These are phyloP conservation scores for Backusella macrospora DNA, from an alignment of 192 early-diverging fungal species.

Conservation along the genomic window DNA sequence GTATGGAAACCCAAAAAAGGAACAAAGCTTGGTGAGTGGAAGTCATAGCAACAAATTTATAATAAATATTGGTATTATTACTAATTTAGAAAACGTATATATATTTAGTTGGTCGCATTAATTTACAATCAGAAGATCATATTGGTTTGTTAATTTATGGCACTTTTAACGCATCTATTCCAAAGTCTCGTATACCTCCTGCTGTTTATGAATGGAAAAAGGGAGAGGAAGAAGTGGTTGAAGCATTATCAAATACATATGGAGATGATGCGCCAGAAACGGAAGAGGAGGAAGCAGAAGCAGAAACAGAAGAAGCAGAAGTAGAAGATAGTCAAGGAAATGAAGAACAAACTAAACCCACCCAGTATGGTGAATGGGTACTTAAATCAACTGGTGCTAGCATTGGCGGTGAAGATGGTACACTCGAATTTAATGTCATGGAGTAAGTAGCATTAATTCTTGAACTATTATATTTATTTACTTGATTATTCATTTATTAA, in stretches of 20 bases:
- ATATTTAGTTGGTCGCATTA: slow-evolving; percentile 74
- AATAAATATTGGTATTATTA: not conserved
- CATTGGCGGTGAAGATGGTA: slow-evolving; percentile 63
- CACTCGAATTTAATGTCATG: slow-evolving; percentile 72
- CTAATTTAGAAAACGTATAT: too few relatives aligned
- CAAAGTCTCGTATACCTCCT: slow-evolving; percentile 76
- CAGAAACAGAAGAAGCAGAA: slow-evolving; percentile 30
- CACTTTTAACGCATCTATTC: slow-evolving; percentile 95
- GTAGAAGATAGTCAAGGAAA: not conserved
- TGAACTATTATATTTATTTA: not conserved
- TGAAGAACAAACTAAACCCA: slow-evolving; percentile 20
- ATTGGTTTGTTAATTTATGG: slow-evolving; percentile 92
- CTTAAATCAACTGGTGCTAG: slow-evolving; percentile 63
- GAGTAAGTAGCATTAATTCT: slow-evolving; percentile 52
- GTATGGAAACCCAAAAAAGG: slow-evolving; percentile 81
- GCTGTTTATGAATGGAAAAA: slow-evolving; percentile 73
- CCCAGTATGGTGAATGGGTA: slow-evolving; percentile 72
- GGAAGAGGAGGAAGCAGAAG: slow-evolving; percentile 54
- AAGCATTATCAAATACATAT: slow-evolving; percentile 52
- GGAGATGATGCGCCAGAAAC: slow-evolving; percentile 19
- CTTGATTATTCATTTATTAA: slow-evolving; percentile 12
- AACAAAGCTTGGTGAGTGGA: slow-evolving; percentile 54
- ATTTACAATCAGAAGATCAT: slow-evolving; percentile 92
- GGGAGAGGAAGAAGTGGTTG: slow-evolving; percentile 51
- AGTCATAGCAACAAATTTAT: not conserved